phyloP scores from a whole-genome alignment of 2,329 filamentous ascomycete genomes.

The Alternaria triticimaculans region DNA sequence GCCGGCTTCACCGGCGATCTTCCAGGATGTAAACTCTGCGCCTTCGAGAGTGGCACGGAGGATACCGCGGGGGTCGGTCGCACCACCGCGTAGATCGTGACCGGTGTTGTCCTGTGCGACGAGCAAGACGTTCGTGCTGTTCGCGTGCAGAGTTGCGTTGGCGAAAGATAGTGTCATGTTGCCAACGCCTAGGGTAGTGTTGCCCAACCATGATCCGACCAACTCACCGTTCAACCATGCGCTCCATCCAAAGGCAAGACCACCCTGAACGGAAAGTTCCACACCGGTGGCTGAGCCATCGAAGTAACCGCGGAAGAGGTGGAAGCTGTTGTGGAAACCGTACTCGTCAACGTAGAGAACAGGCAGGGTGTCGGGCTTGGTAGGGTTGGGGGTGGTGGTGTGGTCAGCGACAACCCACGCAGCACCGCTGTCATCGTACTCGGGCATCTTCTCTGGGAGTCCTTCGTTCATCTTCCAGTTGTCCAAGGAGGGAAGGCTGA shows the following conservation, averaged over 20 bases:
- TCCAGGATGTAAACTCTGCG: constrained; percentile 60
- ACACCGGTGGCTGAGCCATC: constrained; percentile 50
- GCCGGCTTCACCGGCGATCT: constrained; percentile 64
- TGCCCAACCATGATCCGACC: constrained; percentile 63
- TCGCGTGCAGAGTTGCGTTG: constrained; percentile 54
- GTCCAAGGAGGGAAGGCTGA: constrained; percentile 51
- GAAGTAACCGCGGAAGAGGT: constrained; percentile 53
- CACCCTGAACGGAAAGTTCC: constrained; percentile 61
- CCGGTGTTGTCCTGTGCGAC: constrained; percentile 67
- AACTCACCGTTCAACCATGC: constrained; percentile 65
- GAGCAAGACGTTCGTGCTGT: constrained; percentile 57
- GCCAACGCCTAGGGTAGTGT: constrained; percentile 48
- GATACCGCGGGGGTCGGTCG: constrained; percentile 60
- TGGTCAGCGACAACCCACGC: constrained; percentile 54
- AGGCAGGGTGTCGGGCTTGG: constrained; percentile 47
- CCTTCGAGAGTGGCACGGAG: constrained; percentile 59
- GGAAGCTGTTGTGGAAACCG: constrained; percentile 51
- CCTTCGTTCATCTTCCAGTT: constrained; percentile 58
- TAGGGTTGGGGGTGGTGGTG: constrained; percentile 47
- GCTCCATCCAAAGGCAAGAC: constrained; percentile 63
- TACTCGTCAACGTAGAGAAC: constrained; percentile 53
- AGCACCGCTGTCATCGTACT: constrained; percentile 53
- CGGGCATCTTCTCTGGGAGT: constrained; percentile 55
- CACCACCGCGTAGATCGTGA: constrained; percentile 61
- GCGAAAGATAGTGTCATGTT: constrained; percentile 58